Evolutionary conservation across 768 basidiomycete genomes (phyloP).

Genomic region (Chalciporus pseudorubinellus): DNA sequence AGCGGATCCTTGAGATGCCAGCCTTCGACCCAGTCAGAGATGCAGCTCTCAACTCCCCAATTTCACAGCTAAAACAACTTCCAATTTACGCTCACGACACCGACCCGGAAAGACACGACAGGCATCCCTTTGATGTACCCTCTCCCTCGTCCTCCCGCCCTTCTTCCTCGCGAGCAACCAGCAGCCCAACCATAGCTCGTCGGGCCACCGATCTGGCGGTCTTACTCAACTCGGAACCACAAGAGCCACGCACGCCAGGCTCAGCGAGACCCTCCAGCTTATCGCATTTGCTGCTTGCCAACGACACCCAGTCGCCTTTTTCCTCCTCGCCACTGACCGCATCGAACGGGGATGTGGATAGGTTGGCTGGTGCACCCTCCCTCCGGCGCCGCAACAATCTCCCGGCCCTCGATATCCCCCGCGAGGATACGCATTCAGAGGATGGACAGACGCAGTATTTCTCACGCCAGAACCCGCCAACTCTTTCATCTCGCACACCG

Average conservation of each 20-base stretch:
- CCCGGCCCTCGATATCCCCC: conserved; percentile 33
- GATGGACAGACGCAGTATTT: conserved; percentile 23
- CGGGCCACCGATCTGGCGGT: conserved; percentile 77
- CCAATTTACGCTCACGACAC: conserved; percentile 22
- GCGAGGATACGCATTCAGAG: conserved; percentile 23
- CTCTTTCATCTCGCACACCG: conserved; percentile 20
- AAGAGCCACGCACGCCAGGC: conserved; percentile 34
- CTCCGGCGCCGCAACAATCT: conserved; percentile 32
- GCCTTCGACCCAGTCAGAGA: conserved; percentile 86
- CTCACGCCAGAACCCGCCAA: conserved; percentile 23
- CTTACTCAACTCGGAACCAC: conserved; percentile 65
- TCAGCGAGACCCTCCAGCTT: conserved; percentile 44
- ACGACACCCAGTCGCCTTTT: conserved; percentile 24
- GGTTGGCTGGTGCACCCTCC: conserved; percentile 21
- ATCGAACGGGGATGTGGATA: conserved; percentile 27
- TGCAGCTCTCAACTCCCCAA: conserved; percentile 78
- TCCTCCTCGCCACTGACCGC: conserved; percentile 14
- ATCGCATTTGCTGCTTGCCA: conserved; percentile 38
- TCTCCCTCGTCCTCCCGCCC: conserved; percentile 39
- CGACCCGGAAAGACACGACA: too few species aligned
- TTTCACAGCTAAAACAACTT: conserved; percentile 45
- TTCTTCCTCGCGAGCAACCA: conserved; percentile 31
- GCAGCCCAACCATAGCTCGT: conserved; percentile 50
- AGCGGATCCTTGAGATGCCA: conserved; percentile 26
- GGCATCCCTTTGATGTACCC: conserved; percentile 32